Evolutionary conservation across 2,329 filamentous ascomycete species (phyloP).

Genomic region (Apiospora malaysiana): DNA sequence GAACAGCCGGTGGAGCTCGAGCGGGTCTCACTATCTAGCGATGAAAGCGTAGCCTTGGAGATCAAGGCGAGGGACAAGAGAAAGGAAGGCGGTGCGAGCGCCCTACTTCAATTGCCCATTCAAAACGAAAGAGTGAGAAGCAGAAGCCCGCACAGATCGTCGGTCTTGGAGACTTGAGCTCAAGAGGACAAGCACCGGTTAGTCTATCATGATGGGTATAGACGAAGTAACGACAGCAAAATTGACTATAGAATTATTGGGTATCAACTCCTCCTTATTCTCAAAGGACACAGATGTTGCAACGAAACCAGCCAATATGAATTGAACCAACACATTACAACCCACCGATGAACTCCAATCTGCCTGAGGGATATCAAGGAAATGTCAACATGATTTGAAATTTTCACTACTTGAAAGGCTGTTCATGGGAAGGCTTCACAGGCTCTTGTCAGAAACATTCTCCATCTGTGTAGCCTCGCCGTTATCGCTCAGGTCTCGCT

Average conservation of each 20-base stretch:
- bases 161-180: background rate
- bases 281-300: background rate
- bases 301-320: background rate
- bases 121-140: constrained; percentile 4
- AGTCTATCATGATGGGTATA: background rate
- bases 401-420: background rate
- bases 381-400: background rate
- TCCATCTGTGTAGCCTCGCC: background rate
- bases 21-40: background rate
- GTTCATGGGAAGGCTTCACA: background rate
- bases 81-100: background rate
- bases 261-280: background rate
- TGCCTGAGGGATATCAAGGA: background rate
- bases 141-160: constrained; percentile 18
- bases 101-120: background rate
- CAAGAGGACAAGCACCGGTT: too few species aligned
- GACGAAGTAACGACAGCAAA: background rate
- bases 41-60: background rate
- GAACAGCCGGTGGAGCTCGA: constrained; percentile 15
- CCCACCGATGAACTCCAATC: background rate
- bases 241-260: background rate
- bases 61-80: background rate
- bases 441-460: background rate
- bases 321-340: too few species aligned
- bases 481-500: background rate